phyloP scores from a whole-genome alignment of 345 rosid species.

The Conringia planisiliqua region DNA sequence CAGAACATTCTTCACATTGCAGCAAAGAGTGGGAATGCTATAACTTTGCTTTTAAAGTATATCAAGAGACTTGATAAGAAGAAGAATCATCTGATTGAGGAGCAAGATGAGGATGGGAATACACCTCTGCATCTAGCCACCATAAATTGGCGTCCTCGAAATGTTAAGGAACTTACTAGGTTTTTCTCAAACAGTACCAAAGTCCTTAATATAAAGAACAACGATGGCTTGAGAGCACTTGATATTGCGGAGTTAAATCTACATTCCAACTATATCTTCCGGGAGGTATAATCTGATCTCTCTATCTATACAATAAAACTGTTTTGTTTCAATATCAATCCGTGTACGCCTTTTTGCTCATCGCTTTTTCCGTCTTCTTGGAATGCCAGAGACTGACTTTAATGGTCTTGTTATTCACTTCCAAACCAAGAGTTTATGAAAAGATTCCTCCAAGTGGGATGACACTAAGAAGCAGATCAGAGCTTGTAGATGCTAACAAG shows the following conservation, averaged over 20 bases:
- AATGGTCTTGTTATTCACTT: background rate
- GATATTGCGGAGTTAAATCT: background rate
- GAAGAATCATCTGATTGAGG: background rate
- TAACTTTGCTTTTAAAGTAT: background rate
- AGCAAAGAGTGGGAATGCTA: background rate
- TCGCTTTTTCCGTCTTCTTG: background rate
- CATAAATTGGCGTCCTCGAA: background rate
- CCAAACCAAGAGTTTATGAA: background rate
- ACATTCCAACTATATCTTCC: background rate
- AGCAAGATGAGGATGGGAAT: constrained; percentile 21
- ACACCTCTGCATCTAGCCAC: constrained; percentile 24
- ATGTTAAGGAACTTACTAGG: background rate
- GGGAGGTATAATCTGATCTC: background rate
- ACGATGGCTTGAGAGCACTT: background rate
- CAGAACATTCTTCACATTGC: constrained; percentile 16
- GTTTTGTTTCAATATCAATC: background rate
- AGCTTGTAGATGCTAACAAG: background rate
- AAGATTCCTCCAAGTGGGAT: background rate
- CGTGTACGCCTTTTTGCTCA: background rate
- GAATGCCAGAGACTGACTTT: background rate
- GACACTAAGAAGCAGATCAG: background rate
- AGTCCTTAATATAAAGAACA: background rate
- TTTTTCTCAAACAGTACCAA: background rate
- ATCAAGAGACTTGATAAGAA: background rate
- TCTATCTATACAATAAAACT: background rate